Base-by-base conservation (phyloP, 192 early-diverging fungal species). In the Coemansia sp. region DNA sequence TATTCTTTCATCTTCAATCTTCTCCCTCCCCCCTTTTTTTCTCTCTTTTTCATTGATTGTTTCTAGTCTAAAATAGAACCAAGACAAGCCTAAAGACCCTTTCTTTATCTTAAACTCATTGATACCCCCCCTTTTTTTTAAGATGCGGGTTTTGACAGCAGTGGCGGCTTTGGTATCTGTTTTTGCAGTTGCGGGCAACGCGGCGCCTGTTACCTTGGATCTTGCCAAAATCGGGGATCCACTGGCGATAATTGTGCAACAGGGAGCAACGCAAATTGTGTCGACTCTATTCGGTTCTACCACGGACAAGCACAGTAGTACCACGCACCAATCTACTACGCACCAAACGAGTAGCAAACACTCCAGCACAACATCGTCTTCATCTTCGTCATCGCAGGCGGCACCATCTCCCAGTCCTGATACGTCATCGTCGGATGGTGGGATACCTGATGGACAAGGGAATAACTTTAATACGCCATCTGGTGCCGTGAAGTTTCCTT, bases 401-500 rank as follows among this genome's bases (percentile, higher is more conserved):
- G 59, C 28, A 25, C 50, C 61, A 25, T 34, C 59, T 16, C 61
- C 61, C n/a, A 61, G 51, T 28, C 16, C 36, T 38, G 36, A 3
- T 45, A 16, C 42, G 5, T n/a, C 64, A 29, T 0, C 51, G 28
- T 45, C 36, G 36, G 36, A n/a, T 7, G 68, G 68, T 7, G 64
- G 48, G 2, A 80, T 80, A 32, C 77, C 77, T 22, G 68, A 73
- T 17, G 77, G 77, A 0, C 77, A 80, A 48, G 77, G 77, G 33
- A 80, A 80, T 62, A 65, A 56, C 45, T 80, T 80, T 34, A 80
- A 63, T 6, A 65, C 64, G 12, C 64, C 72, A 0, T 7, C 57
- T 12, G 77, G 77, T 0, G 77, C 72, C 0, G 63, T 80, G 45
- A 61, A 66, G 34, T 82, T 82, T 61, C 79, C 79, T 28, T 82